A percentile compares a stretch with the other conserved stretches of the same genome.
Evolutionary conservation across 306 rosid genomes (phyloP).

Genomic region (Lablab purpureus): DNA sequence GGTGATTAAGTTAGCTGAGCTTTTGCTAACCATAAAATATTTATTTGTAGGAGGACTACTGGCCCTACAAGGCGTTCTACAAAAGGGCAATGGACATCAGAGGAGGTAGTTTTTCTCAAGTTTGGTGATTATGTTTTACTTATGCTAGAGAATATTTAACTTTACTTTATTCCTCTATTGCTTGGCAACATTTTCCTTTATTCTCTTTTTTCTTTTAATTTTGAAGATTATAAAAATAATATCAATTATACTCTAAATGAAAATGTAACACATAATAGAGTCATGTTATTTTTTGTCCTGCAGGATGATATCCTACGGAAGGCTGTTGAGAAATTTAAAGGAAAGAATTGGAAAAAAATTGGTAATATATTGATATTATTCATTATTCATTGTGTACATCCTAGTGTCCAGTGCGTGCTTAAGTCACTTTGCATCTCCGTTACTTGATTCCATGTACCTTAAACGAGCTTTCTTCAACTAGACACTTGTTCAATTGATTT

Average conservation of each 20-base stretch:
- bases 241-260: not conserved
- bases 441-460: constrained; percentile 21
- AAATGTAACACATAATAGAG: constrained; percentile 4
- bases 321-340: constrained; percentile 91
- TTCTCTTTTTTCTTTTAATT: not conserved
- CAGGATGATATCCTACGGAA: constrained; percentile 83
- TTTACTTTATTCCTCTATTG: constrained; percentile 2
- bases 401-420: not conserved
- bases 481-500: not conserved
- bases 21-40: constrained; percentile 37
- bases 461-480: constrained; percentile 6
- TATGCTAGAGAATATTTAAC: constrained; percentile 13
- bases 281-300: constrained; percentile 37
- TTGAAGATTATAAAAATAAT: constrained; percentile 4
- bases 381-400: not conserved
- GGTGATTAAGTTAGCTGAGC: not conserved
- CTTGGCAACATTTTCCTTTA: not conserved
- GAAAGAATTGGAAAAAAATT: constrained; percentile 98
- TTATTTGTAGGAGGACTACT: constrained; percentile 80
- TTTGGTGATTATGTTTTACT: not conserved
- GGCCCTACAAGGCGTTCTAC: constrained; percentile 99
- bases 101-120: constrained; percentile 69
- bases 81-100: constrained; percentile 95
- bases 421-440: not conserved
- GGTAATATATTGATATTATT: constrained; percentile 57